A percentile compares a stretch with the other conserved stretches of the same genome.
phyloP scores from a whole-genome alignment of 768 basidiomycete species.

The Pisolithus albus region DNA sequence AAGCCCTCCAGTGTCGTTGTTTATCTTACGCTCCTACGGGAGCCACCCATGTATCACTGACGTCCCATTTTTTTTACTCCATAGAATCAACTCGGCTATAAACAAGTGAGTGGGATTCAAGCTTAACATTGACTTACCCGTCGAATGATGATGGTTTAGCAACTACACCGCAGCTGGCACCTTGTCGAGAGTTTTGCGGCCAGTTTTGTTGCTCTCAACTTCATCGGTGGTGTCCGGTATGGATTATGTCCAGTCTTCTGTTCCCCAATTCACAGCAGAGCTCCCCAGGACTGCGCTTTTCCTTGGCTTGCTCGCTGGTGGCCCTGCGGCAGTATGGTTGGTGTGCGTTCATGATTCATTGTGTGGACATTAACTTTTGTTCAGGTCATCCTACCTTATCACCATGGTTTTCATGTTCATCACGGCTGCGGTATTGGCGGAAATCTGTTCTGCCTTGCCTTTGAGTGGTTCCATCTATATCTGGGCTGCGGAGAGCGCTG shows the following conservation, averaged over 20 bases:
- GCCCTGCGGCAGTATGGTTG: conserved; percentile 82
- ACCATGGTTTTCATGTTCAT: conserved; percentile 85
- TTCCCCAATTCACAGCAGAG: conserved; percentile 1
- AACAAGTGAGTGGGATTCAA: conserved; percentile 44
- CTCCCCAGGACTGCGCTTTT: conserved; percentile 62
- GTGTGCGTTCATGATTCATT: conserved; percentile 6
- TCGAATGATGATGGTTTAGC: conserved; percentile 34
- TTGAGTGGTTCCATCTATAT: conserved; percentile 90
- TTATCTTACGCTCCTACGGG: conserved; percentile 34
- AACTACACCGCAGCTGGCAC: conserved; percentile 83
- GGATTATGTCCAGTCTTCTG: conserved; percentile 7
- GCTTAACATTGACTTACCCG: neutral
- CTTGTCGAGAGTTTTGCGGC: conserved; percentile 81
- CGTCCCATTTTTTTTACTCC: conserved; percentile 23
- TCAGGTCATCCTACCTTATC: conserved; percentile 80
- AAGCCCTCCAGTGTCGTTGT: conserved; percentile 72
- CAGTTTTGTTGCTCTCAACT: conserved; percentile 84
- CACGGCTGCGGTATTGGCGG: conserved; percentile 80
- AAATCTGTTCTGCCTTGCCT: conserved; percentile 84
- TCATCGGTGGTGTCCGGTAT: conserved; percentile 81
- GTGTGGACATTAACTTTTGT: neutral
- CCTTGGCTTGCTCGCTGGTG: conserved; percentile 76
- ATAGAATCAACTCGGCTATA: conserved; percentile 72
- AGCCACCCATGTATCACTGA: conserved; percentile 45
- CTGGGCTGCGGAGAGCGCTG: conserved; percentile 92